Evolutionary conservation across 2,329 filamentous ascomycete species (phyloP), one percentile per base, ranked within the genome.

Genomic region (Fusarium virguliforme): DNA sequence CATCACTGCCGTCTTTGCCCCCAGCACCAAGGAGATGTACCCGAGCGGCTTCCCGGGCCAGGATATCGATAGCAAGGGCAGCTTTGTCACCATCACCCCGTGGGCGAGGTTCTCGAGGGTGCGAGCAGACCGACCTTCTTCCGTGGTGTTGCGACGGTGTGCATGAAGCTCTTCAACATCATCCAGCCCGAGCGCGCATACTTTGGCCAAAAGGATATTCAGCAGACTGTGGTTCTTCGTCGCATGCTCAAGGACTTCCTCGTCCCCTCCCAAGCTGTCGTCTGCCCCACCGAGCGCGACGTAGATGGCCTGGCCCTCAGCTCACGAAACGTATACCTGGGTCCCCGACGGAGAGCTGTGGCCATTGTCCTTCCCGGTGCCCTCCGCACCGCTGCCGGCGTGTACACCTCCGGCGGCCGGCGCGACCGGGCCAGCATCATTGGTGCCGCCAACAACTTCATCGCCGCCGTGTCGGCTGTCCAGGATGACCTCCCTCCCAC

Each of bases 141-240:
- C 83, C 88, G 96, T 54, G 96, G 96, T 40, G 96, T 99, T 35
- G 95, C 96, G 22, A 99, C 96, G 2, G 92, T 99, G 2, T 98
- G 95, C 83, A 96, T 95, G 89, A 99, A 96, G 80, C 81, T 85
- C 26, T 84, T 85, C 78, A 84, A 83, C 70, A 79, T 83, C 22
- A 81, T 84, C 18, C 83, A 84, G 75, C 90, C 92, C 0, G 91
- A 94, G 65, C 85, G 87, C 5, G 92, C 92, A 22, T 95, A 97
- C 83, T 98, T 99, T 84, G 96, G 96, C 4, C 96, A 98, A 81
- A 99, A 99, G 83, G 96, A 99, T 80, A 90, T 98, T 22, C 96
- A 99, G 84, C 96, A 99, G 83, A 97, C 94, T 0, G 93, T 97
- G 18, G 89, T 99, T 10, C 93, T 99, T 76, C 91, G 89, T 76